Evolutionary conservation across 1,139 yeast genomes (phyloP), one percentile per base, ranked within the genome.

Genomic region (Hemisphaericaspora subhashii): DNA sequence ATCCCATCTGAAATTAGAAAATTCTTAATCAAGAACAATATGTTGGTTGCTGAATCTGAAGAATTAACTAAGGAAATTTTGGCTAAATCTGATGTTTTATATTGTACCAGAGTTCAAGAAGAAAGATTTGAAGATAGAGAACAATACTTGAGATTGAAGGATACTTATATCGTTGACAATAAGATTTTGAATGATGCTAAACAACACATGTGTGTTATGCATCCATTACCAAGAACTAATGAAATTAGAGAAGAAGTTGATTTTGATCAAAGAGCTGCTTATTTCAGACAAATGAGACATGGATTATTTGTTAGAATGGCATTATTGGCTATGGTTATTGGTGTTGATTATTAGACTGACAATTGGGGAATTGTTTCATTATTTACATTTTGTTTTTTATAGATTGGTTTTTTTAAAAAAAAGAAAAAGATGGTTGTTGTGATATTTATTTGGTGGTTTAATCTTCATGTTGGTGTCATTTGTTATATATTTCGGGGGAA

Each of bases 301-400:
- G 99, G 99, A 46, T 77, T 94, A 66, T 94, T 83, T 62, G 96
- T 94, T 40, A 88, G 99, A 78, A 94, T 94, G 99, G 98, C 98
- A 14, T 73, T 94, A 51, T 77, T 94, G 63, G 97, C 98, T 45
- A 86, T 92, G 95, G 98, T 94, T 49, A 81, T 94, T 68, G 98
- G 98, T 56, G 86, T 80, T 54, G 86, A 81, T 54, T 74, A 75
- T 48, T 71, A 64, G 48, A 24, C 4, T 18, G n/a, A 20, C 22
- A 20, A 7, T 24, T 24, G 27, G 27, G 27, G 27, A 24, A 24
- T 24, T 24, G 27, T 24, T 24, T 9, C 5, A 23, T 12, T 8
- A 12, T 24, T 15, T 12, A 12, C 5, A 24, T 12, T 12, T 24
- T 4, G 11, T 23, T 24, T 12, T 24, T 24, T 12, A n/a, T 24